Evolutionary conservation across 352 stramenopile genomes (phyloP).

Genomic region (Globisporangium viniferum): DNA sequence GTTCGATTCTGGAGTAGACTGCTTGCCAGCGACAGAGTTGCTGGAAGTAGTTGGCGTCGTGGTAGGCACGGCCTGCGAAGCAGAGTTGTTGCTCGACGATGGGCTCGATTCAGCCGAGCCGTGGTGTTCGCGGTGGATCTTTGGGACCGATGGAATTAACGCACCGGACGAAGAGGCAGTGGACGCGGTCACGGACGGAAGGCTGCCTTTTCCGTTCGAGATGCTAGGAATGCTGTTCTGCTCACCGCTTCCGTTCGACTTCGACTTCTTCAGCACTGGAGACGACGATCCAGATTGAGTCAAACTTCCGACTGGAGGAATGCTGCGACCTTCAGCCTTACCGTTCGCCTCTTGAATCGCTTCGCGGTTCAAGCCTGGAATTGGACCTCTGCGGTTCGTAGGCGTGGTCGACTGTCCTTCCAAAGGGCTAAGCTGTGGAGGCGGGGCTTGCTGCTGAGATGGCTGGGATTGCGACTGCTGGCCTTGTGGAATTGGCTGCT

Average conservation of each 20-base stretch:
- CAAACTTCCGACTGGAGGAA: slow-evolving; percentile 24
- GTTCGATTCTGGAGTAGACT: slow-evolving; percentile 20
- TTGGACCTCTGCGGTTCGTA: slow-evolving; percentile 47
- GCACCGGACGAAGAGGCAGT: slow-evolving; percentile 21
- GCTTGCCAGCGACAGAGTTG: slow-evolving; percentile 17
- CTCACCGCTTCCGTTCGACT: slow-evolving; percentile 47
- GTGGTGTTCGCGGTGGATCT: slow-evolving; percentile 60
- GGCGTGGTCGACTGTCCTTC: slow-evolving; percentile 54
- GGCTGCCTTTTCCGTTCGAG: slow-evolving; percentile 58
- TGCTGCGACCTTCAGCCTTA: slow-evolving; percentile 35
- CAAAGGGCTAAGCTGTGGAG: slow-evolving; percentile 53
- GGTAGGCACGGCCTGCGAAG: slow-evolving; percentile 19
- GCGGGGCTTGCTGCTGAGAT: slow-evolving; percentile 26
- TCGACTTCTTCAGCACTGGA: slow-evolving; percentile 76
- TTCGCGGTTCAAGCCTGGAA: slow-evolving; percentile 65
- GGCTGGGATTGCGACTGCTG: slow-evolving; percentile 19
- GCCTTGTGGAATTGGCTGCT: slow-evolving; percentile 42
- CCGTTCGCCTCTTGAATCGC: slow-evolving; percentile 45
- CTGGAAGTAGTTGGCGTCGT: slow-evolving; percentile 30
- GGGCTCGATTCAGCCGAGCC: slow-evolving; percentile 59
- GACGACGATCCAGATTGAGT: slow-evolving; percentile 41
- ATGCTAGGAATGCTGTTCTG: slow-evolving; percentile 56
- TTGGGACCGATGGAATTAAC: slow-evolving; percentile 42
- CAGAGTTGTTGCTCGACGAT: slow-evolving; percentile 28
- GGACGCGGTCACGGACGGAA: slow-evolving; percentile 41